Percentiles rank a stretch among this genome's conserved stretches.
These are phyloP conservation scores for Colletotrichum sidae DNA, from an alignment of 2,329 filamentous ascomycete genomes.

Conservation along the genomic window DNA sequence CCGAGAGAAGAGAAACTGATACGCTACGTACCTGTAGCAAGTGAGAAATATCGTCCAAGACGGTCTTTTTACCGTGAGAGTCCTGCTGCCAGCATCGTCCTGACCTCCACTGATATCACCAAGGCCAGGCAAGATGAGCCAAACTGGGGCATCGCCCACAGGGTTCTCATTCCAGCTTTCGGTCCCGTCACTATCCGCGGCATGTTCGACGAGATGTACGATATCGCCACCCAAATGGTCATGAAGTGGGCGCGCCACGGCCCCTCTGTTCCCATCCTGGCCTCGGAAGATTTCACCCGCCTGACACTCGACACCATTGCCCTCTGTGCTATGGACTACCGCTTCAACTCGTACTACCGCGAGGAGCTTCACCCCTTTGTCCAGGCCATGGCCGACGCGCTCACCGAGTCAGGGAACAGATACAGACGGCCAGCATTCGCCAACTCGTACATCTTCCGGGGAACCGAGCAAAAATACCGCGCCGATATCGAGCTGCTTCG, in stretches of 20 bases:
- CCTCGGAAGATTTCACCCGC: conserved; percentile 70
- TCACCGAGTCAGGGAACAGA: conserved; percentile 65
- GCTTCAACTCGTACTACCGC: conserved; percentile 73
- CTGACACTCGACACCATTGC: conserved; percentile 72
- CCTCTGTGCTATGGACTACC: conserved; percentile 67
- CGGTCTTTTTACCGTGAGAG: conserved; percentile 40
- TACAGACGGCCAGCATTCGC: conserved; percentile 58
- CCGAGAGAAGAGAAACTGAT: conserved; percentile 1
- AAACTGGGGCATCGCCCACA: conserved; percentile 66
- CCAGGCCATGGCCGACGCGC: conserved; percentile 69
- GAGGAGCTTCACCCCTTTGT: conserved; percentile 53
- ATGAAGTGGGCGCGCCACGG: conserved; percentile 65
- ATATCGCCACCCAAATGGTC: conserved; percentile 63
- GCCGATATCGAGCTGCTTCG: conserved; percentile 64
- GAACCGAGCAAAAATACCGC: conserved; percentile 57
- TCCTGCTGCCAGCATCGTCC: not conserved
- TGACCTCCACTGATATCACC: not conserved
- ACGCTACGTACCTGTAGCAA: conserved; percentile 46
- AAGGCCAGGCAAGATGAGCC: conserved; percentile 35
- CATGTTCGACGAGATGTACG: conserved; percentile 67
- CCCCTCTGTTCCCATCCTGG: conserved; percentile 58
- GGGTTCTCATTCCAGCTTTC: conserved; percentile 75
- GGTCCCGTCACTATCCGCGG: conserved; percentile 73
- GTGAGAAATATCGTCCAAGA: conserved; percentile 68
- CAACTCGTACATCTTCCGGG: conserved; percentile 55